Percentiles rank a stretch among this genome's conserved stretches.
Evolutionary conservation across 768 basidiomycete genomes (phyloP).

Genomic region (Tylopilus sp.): DNA sequence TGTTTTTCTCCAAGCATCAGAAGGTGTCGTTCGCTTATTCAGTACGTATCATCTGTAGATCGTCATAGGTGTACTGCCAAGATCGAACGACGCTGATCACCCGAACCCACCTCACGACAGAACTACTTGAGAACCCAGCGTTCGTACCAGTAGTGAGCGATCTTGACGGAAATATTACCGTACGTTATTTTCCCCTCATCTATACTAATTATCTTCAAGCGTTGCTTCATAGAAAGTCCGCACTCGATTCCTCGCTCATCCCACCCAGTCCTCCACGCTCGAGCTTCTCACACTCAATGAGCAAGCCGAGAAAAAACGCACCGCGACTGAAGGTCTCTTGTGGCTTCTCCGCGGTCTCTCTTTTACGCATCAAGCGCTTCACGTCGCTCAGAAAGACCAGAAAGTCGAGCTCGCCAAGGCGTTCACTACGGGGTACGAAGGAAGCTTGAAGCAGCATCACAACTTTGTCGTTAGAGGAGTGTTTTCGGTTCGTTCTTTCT

Average conservation of each 20-base stretch:
- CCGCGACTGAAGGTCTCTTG: constrained; percentile 87
- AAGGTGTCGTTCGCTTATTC: constrained; percentile 87
- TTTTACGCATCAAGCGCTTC: constrained; percentile 84
- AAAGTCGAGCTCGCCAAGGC: constrained; percentile 53
- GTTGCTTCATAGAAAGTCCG: constrained; percentile 76
- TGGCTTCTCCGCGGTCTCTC: constrained; percentile 91
- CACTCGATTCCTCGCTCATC: constrained; percentile 67
- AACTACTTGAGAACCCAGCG: constrained; percentile 40
- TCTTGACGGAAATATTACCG: constrained; percentile 87
- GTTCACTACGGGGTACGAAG: constrained; percentile 80
- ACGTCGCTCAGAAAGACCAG: constrained; percentile 64
- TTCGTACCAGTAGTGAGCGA: constrained; percentile 84
- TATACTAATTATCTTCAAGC: too few relatives aligned
- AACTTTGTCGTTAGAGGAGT: constrained; percentile 67
- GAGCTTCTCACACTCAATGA: constrained; percentile 84
- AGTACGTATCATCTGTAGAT: constrained; percentile 47
- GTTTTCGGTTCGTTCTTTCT: constrained; percentile 44
- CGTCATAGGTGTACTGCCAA: background rate
- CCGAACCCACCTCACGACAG: constrained; percentile 6
- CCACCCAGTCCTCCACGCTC: constrained; percentile 67
- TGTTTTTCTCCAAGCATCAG: constrained; percentile 82
- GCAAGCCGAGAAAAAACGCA: constrained; percentile 79
- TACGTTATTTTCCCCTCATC: constrained; percentile 35
- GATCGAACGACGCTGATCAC: background rate
- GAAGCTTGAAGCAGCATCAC: constrained; percentile 82